These are phyloP conservation scores for Grifola frondosa DNA, from an alignment of 1,284 basidiomycete genomes.

Conservation along the genomic window DNA sequence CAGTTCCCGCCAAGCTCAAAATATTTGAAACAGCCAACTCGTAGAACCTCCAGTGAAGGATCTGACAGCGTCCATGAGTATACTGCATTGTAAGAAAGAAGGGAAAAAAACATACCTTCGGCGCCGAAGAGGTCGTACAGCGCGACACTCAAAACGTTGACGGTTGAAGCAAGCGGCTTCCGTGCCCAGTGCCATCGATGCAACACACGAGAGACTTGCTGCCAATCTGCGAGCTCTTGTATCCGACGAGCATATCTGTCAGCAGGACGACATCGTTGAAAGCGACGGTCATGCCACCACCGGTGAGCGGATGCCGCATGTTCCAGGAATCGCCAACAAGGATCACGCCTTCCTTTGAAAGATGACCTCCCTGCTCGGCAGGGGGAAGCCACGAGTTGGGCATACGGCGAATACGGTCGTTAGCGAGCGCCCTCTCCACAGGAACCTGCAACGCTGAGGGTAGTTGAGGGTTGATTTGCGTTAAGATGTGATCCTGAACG, in stretches of 20 bases:
- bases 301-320: conserved; percentile 98
- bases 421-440: conserved; percentile 61
- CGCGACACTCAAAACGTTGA: conserved; percentile 90
- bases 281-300: conserved; percentile 96
- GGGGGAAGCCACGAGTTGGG: conserved; percentile 95
- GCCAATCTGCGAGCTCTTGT: conserved; percentile 61
- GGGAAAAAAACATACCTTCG: conserved; percentile 56
- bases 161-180: conserved; percentile 78
- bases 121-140: conserved; percentile 91
- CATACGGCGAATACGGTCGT: conserved; percentile 85
- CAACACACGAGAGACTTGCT: conserved; percentile 54
- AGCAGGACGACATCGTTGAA: conserved; percentile 82
- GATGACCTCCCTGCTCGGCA: conserved; percentile 67
- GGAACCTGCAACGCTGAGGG: conserved; percentile 67
- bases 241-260: conserved; percentile 58
- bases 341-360: conserved; percentile 72
- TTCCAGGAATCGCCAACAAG: conserved; percentile 97
- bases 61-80: conserved; percentile 42
- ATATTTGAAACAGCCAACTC: conserved; percentile 96
- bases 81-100: background rate
- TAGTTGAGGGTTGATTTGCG: conserved; percentile 77
- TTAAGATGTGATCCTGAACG: conserved; percentile 63
- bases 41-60: conserved; percentile 77
- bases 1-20: conserved; percentile 94
- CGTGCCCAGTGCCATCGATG: conserved; percentile 83